Base-by-base conservation (phyloP, 2,329 filamentous ascomycete genomes). In the Diplocarpon mali region DNA sequence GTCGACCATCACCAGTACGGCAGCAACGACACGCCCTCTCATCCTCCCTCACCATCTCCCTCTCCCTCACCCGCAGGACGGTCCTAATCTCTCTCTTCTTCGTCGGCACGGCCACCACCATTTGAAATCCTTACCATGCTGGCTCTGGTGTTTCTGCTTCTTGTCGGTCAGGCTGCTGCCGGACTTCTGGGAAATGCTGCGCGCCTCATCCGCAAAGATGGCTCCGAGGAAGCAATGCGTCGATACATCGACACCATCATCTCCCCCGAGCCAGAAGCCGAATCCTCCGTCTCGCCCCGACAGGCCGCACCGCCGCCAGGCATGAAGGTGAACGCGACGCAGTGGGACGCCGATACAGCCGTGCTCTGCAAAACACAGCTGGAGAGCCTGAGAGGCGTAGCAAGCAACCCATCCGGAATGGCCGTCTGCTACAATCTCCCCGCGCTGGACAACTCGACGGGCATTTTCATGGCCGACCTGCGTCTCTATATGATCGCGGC, bases 381-480 rank as follows among this genome's bases (percentile, higher is more conserved):
- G 14, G 61, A 63, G 2, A 60, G 64, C 20, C 68, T 87, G 39
- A 67, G 68, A 12, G 65, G 64, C 10, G 67, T 71, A 48, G 75
- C 78, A 35, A 73, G 75, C 17, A 90, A 89, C 53, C 83, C 83
- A 5, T 82, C 83, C 9, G 86, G 86, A 40, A 75, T 86, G 38
- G 82, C 81, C 47, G 76, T 85, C 38, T 93, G 86, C 72, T 92
- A 90, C 67, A 93, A 92, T 61, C 64, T 93, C 17, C 79, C 81
- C 0, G 76, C 75, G 32, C 71, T 87, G 46, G 74, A 90, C 65
- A 76, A 75, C 54, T 63, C 64, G 4, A 79, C 75, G 0, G 85
- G 85, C 27, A 67, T 78, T 13, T 92, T 92, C 60, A 75, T 84
- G 63, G 84, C 85, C 27, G 85, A 92, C 60, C 64, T 92, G 40